Base-by-base conservation (phyloP, 208 protist genomes). In the Leishmania braziliensis region DNA sequence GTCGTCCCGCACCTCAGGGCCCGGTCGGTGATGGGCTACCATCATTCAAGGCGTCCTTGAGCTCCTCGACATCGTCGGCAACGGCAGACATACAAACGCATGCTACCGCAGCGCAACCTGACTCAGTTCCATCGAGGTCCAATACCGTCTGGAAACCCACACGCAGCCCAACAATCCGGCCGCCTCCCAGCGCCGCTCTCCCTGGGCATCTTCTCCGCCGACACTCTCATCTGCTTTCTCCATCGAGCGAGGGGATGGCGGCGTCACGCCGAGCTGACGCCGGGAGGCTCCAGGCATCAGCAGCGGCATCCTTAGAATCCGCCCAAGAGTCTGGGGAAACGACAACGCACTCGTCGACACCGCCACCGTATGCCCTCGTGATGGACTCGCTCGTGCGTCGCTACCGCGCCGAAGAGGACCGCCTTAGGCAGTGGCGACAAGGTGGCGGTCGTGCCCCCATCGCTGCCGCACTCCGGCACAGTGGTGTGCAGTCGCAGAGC, bases 331-430 rank as follows among this genome's bases (percentile, higher is more conserved):
- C 72, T 48, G 16, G 18, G 51, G 14, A 46, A 33, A 53, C 29
- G n/a, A 43, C 56, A 63, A 77, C 20, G 18, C 74, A 62, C n/a
- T 66, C 51, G 54, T 46, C 56, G 43, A 54, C 82, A 20, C 78
- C 78, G n/a, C 62, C 82, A 10, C 23, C 73, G 3, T n/a, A 50
- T 20, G 77, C 73, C 9, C 50, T 82, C 4, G 82, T 82, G 29
- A 82, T 86, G 78, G 73, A 86, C 54, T 79, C 82, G 51, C 36
- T 86, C 23, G 82, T 82, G 62, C 82, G 78, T 33, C 82, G 82
- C 51, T 86, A 80, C 73, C 78, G 56, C 23, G 77, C 82, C 0
- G 75, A 80, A 56, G 82, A 86, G 66, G 60, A 63, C 12, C 82
- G 77, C n/a, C 74, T 86, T 12, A 56, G 65, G 6, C 73, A 62